A percentile compares a stretch with the other conserved stretches of the same genome.
Conservation (phyloP, 176 grass and related monocot species). For the Dendrocalamus sinicus region DNA sequence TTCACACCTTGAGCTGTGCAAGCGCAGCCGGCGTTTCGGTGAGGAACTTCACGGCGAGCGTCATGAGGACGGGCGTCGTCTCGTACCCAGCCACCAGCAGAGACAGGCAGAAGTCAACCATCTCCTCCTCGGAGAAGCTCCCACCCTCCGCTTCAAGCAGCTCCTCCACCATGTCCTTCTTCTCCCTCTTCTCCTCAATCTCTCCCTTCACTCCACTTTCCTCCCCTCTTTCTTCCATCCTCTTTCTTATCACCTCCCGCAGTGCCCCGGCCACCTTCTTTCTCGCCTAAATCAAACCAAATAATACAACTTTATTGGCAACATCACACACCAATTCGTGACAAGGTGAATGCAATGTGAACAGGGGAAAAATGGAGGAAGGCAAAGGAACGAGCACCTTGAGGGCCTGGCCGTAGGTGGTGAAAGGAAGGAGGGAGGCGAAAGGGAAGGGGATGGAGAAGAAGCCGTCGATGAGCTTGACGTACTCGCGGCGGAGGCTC, state of each 20-base stretch:
- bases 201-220: neutral
- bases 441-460: conserved; percentile 41
- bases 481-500: conserved; percentile 77
- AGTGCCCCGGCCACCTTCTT: conserved; percentile 88
- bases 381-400: conserved; percentile 61
- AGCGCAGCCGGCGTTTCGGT: conserved; percentile 71
- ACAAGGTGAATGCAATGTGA: neutral
- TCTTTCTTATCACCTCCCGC: conserved; percentile 80
- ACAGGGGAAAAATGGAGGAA: neutral
- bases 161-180: conserved; percentile 91
- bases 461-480: conserved; percentile 83
- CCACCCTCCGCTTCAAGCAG: conserved; percentile 74
- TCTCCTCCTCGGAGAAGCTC: conserved; percentile 81
- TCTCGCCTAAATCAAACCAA: conserved; percentile 59
- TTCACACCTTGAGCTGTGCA: conserved; percentile 64
- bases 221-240: conserved; percentile 57
- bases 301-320: neutral
- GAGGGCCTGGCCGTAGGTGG: conserved; percentile 87
- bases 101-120: conserved; percentile 88
- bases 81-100: conserved; percentile 91
- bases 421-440: conserved; percentile 81
- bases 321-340: neutral
- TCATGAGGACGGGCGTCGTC: conserved; percentile 94
- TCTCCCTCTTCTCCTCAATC: conserved; percentile 27
- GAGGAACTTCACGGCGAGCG: conserved; percentile 90